Percentiles rank a stretch among this genome's conserved stretches.
phyloP scores from a whole-genome alignment of 2,329 filamentous ascomycete species.

The Teratosphaeriaceae sp. region DNA sequence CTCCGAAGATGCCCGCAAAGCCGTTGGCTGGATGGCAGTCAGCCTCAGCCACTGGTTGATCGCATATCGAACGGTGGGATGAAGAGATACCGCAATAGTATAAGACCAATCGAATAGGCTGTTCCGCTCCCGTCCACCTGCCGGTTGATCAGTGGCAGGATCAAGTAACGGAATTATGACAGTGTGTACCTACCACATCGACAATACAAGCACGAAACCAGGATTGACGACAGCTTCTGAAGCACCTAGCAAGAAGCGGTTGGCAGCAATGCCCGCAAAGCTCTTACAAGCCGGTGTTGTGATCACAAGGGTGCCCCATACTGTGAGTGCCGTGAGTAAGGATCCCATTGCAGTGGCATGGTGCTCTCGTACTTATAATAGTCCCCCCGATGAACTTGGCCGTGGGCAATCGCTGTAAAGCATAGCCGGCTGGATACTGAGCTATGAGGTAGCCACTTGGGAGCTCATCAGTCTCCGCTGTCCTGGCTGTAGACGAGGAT shows the following conservation, averaged over 20 bases:
- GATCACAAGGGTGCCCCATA: slow-evolving; percentile 31
- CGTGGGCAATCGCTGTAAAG: slow-evolving; percentile 37
- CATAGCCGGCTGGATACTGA: slow-evolving; percentile 36
- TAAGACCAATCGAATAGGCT: slow-evolving; percentile 46
- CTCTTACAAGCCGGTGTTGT: slow-evolving; percentile 33
- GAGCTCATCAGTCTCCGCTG: slow-evolving; percentile 30
- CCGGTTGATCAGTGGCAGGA: background rate
- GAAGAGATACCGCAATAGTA: slow-evolving; percentile 43
- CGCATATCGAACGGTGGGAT: background rate
- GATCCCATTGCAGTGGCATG: background rate
- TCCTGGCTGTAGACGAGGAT: background rate
- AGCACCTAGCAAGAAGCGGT: slow-evolving; percentile 50
- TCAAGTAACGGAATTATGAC: background rate
- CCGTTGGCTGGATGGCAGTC: slow-evolving; percentile 38
- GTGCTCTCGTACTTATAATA: slow-evolving; percentile 11
- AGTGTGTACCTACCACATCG: slow-evolving; percentile 4
- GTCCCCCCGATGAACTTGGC: slow-evolving; percentile 34
- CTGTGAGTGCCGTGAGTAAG: no score
- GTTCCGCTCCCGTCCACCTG: slow-evolving; percentile 28
- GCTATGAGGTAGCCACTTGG: slow-evolving; percentile 42
- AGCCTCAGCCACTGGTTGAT: background rate
- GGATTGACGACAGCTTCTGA: slow-evolving; percentile 46
- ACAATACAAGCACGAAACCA: slow-evolving; percentile 11
- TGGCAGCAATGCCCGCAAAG: slow-evolving; percentile 49
- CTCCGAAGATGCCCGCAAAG: slow-evolving; percentile 56